Evolutionary conservation across 1,139 yeast species (phyloP).

Genomic region (Diutina neorugosa): DNA sequence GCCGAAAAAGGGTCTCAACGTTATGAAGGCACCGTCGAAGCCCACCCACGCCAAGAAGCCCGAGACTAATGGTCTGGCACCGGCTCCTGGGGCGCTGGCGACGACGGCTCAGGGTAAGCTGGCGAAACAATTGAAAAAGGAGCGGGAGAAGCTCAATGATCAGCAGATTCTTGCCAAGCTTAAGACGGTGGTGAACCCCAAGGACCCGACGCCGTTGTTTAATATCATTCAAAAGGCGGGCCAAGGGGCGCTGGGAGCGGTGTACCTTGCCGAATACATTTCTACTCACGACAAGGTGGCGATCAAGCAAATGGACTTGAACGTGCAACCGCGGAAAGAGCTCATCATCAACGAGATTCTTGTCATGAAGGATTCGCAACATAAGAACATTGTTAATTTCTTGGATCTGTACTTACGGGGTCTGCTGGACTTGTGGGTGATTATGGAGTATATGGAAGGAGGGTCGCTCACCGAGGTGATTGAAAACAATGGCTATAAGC

Average conservation of each 20-base stretch:
- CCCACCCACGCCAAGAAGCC: constrained; percentile 13
- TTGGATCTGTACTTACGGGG: constrained; percentile 61
- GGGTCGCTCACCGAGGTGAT: constrained; percentile 94
- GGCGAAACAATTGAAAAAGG: constrained; percentile 39
- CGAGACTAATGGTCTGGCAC: background rate
- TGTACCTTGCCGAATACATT: constrained; percentile 73
- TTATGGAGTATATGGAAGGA: constrained; percentile 98
- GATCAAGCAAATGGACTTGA: constrained; percentile 87
- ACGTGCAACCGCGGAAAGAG: constrained; percentile 91
- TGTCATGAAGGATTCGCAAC: constrained; percentile 88
- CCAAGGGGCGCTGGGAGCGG: constrained; percentile 98
- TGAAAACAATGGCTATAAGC: constrained; percentile 62
- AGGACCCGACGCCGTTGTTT: constrained; percentile 78
- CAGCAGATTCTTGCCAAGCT: constrained; percentile 78
- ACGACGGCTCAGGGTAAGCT: constrained; percentile 17
- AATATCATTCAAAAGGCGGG: constrained; percentile 96
- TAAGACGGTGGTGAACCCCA: constrained; percentile 68
- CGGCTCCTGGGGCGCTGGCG: constrained; percentile 1
- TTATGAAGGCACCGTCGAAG: background rate
- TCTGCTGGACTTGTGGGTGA: constrained; percentile 77
- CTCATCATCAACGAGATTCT: constrained; percentile 81
- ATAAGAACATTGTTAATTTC: constrained; percentile 84
- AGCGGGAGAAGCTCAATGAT: constrained; percentile 70
- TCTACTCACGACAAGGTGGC: constrained; percentile 71
- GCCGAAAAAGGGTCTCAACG: constrained; percentile 1